These are phyloP conservation scores for Rhizopus sp. DNA, from an alignment of 371 early-diverging fungal genomes.

Conservation along the genomic window DNA sequence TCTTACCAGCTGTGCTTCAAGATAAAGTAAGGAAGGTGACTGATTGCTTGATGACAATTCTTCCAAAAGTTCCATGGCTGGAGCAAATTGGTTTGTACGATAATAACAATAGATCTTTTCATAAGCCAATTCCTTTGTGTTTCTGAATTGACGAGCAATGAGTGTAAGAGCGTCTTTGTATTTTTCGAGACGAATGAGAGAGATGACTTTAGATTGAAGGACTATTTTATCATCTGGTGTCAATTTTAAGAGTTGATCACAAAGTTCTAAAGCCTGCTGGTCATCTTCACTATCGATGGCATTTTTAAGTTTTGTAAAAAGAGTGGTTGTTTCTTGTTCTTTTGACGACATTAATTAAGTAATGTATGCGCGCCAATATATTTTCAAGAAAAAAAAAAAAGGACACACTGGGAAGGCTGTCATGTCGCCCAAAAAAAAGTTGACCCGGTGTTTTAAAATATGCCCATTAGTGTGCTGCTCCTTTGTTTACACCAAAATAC, in stretches of 20 bases:
- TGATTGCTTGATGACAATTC: constrained; percentile 32
- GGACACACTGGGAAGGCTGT: background rate
- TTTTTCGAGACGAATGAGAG: constrained; percentile 69
- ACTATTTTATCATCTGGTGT: constrained; percentile 55
- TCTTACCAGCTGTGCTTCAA: constrained; percentile 75
- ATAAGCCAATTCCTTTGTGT: constrained; percentile 48
- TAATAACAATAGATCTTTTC: constrained; percentile 79
- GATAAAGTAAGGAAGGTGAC: constrained; percentile 46
- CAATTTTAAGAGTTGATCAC: constrained; percentile 50
- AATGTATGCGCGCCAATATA: background rate
- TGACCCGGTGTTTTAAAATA: constrained; percentile 6
- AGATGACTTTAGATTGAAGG: constrained; percentile 65
- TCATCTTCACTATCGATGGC: constrained; percentile 38
- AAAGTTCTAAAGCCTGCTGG: constrained; percentile 35
- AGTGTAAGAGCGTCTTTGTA: constrained; percentile 65
- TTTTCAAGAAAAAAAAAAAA: background rate
- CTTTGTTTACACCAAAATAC: background rate
- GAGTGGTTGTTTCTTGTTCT: constrained; percentile 31
- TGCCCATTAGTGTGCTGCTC: too few relatives aligned
- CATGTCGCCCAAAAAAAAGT: constrained; percentile 1
- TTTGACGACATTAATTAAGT: constrained; percentile 23
- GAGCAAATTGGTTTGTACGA: constrained; percentile 61
- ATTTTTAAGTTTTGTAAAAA: constrained; percentile 37
- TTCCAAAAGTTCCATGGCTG: constrained; percentile 55
- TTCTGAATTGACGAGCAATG: constrained; percentile 50